A percentile compares a stretch with the other conserved stretches of the same genome.
Conservation (phyloP, 2,329 filamentous ascomycete genomes). For the Conoideocrella luteorostrata region DNA sequence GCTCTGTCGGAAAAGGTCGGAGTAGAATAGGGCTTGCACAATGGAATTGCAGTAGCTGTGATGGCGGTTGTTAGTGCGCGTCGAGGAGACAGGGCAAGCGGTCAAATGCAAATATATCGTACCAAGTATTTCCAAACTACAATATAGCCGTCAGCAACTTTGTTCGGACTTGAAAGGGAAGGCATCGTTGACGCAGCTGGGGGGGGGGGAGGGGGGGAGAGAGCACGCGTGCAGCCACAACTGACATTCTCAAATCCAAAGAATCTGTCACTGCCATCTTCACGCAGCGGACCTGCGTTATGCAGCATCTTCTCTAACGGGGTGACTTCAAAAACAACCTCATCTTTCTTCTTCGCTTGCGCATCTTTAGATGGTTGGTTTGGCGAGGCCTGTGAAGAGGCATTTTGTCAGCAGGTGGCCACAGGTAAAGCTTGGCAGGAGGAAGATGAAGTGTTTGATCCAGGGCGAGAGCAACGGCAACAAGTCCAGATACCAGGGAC, state of each 20-base stretch:
- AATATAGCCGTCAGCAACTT: constrained; percentile 1
- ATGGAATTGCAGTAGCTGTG: constrained; percentile 96
- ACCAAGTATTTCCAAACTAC: constrained; percentile 98
- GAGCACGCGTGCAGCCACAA: constrained; percentile 15
- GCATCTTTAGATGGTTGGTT: constrained; percentile 39
- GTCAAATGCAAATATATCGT: constrained; percentile 23
- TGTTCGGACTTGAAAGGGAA: no score
- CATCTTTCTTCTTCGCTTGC: constrained; percentile 49
- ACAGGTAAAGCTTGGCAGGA: constrained; percentile 12
- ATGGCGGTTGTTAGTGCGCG: constrained; percentile 1
- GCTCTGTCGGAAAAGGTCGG: constrained; percentile 84
- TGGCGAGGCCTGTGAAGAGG: constrained; percentile 34
- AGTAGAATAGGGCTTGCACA: constrained; percentile 94
- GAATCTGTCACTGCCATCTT: constrained; percentile 94
- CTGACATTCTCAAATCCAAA: constrained; percentile 97
- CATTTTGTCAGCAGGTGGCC: constrained; percentile 25
- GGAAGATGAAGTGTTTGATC: background rate
- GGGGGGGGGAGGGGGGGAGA: background rate
- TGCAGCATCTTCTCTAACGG: constrained; percentile 69
- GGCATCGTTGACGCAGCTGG: background rate
- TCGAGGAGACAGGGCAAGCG: no score
- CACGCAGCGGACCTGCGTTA: constrained; percentile 71
- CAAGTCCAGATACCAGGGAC: background rate
- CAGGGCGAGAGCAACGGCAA: background rate
- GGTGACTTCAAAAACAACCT: constrained; percentile 51